Base-by-base conservation (phyloP, 176 grass and related monocot species). In the Hyparrhenia diplandra region DNA sequence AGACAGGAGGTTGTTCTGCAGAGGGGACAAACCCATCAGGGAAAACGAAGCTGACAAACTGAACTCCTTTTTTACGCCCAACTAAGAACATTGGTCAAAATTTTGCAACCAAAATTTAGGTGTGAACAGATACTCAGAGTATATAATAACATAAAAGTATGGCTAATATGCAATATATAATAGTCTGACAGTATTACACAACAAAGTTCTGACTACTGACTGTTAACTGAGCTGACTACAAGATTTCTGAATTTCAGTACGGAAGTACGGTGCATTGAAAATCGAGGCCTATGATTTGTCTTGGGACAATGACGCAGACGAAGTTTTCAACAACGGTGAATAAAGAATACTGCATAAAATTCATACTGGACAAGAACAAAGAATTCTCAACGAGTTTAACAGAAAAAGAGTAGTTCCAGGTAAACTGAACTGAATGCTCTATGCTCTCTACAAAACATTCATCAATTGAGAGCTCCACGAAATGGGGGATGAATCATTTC, bases 341-440 rank as follows among this genome's bases (percentile, higher is more conserved):
- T 78, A 90, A 83, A 39, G 73, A 86, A 83, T 83, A 74, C n/a
- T 21, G 67, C 59, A 74, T 60, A 66, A 85, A 77, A 68, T 74
- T 90, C 46, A 73, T 77, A 57, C 39, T 67, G 46, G 60, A 83
- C 47, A 82, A 58, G 39, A 68, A 51, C 72, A 79, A 86, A 12
- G 67, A 86, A 61, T 83, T 83, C 72, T 20, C 49, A 82, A 60
- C 31, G 60, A 74, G 67, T 86, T 69, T 72, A 72, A 72, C 69
- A 72, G 69, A 34, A 73, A 77, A 36, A 62, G 23, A 62, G 71
- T 76, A 71, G 88, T 83, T 86, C 68, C 88, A 90, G 88, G 73
- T 90, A 67, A 86, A 86, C 88, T 86, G 83, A 85, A 86, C 88
- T 74, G 79, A 90, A 86, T 86, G 83, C 74, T 90, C 88, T 86